Evolutionary conservation across 208 protist species (phyloP), one percentile per base, ranked within the genome.

Genomic region (Spongospora subterranea): DNA sequence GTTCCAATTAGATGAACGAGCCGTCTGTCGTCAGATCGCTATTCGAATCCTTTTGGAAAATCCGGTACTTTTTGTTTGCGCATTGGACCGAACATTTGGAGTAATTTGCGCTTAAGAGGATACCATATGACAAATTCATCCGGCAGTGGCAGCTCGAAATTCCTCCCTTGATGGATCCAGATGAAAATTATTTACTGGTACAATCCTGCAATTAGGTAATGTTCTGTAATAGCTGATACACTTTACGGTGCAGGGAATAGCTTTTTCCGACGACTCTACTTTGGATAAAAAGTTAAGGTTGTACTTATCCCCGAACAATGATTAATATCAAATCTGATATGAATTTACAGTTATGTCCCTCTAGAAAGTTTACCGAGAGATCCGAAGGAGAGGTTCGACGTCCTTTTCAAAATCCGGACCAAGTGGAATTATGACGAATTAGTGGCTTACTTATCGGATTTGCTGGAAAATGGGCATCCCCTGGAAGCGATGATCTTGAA

Each of bases 11-110:
- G 71, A 82, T n/a, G 71, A 82, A n/a, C 6, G 35, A 43, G 6
- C n/a, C 6, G 17, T 82, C 6, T 39, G 71, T 35, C 71, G 71
- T 40, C 71, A 82, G 71, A 43, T 82, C n/a, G 71, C 71, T 82
- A 82, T 82, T 82, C 71, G 71, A 35, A 82, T 82, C n/a, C n/a
- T 82, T 6, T n/a, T 82, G n/a, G 71, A 82, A 82, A 6, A 82
- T 45, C 71, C 71, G 17, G 71, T 82, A 35, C 6, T 35, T 35
- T 6, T 82, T 45, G 6, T 43, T 6, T 35, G 6, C 6, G 13
- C 35, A 6, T 82, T 43, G 40, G n/a, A n/a, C n/a, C n/a, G n/a
- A n/a, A n/a, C n/a, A 45, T 6, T 43, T 82, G 71, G 6, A 35
- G 71, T 6, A 6, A 20, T 6, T 39, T 82, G 17, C n/a, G 17